Conservation (phyloP, 2,329 filamentous ascomycete species). For the Paramyrothecium sp. region DNA sequence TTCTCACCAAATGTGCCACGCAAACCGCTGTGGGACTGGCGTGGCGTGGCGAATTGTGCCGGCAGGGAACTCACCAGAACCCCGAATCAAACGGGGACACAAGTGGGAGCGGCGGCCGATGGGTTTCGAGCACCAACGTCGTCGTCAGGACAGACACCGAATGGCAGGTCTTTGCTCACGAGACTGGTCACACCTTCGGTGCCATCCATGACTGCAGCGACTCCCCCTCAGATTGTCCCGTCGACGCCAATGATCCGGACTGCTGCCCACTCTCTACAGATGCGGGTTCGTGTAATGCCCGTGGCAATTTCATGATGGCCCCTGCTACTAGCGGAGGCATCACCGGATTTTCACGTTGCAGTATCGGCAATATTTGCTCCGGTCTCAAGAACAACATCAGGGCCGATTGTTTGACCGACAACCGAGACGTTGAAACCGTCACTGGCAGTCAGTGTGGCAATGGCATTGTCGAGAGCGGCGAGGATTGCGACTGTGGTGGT, state of each 20-base stretch:
- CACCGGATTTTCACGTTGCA: conserved; percentile 80
- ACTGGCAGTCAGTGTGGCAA: conserved; percentile 88
- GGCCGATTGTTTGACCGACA: conserved; percentile 76
- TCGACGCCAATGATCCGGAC: conserved; percentile 47
- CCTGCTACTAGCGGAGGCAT: conserved; percentile 76
- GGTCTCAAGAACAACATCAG: conserved; percentile 78
- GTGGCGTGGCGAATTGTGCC: conserved; percentile 88
- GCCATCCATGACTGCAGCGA: conserved; percentile 88
- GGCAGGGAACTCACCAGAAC: conserved; percentile 54
- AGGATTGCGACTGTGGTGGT: conserved; percentile 96
- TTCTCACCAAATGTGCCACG: conserved; percentile 79
- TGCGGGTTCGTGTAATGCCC: conserved; percentile 67
- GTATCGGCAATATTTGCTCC: conserved; percentile 90
- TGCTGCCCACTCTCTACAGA: conserved; percentile 76
- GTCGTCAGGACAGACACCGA: conserved; percentile 80
- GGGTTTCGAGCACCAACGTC: conserved; percentile 83
- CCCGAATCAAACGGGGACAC: conserved; percentile 18
- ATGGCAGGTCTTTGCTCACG: conserved; percentile 96
- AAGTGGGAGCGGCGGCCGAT: conserved; percentile 58
- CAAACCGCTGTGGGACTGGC: conserved; percentile 84
- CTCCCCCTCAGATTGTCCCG: conserved; percentile 60
- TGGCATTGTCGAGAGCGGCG: conserved; percentile 90
- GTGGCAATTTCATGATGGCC: conserved; percentile 90
- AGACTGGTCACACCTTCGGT: conserved; percentile 91
- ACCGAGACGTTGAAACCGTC: conserved; percentile 78